Conservation (phyloP, 129 eudicot genomes). For the Flaveria ramosissima region DNA sequence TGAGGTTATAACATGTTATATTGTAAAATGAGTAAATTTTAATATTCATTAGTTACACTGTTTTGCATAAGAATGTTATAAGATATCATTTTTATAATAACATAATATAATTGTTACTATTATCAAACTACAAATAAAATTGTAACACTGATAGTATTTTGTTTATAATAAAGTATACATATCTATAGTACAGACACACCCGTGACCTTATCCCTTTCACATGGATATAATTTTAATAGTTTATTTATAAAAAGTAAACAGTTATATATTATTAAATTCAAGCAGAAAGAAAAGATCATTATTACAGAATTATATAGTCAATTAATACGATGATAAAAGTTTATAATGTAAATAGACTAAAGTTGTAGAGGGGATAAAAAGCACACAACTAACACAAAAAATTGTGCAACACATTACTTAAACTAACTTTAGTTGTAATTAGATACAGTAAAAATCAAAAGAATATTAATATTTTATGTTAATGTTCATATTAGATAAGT, state of each 20-base stretch:
- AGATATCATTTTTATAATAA: too few relatives aligned
- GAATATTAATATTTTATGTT: neutral
- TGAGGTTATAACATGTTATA: neutral
- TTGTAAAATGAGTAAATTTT: neutral
- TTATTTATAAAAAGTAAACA: neutral
- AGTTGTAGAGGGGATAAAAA: neutral
- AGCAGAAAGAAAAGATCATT: neutral
- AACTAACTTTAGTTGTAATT: neutral
- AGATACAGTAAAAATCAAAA: neutral
- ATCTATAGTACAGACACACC: neutral
- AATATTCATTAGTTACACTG: too few relatives aligned
- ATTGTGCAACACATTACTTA: neutral
- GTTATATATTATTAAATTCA: neutral
- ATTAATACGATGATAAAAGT: neutral
- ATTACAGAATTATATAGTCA: neutral
- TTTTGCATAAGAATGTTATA: too few relatives aligned
- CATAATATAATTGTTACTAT: too few relatives aligned
- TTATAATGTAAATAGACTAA: too few relatives aligned
- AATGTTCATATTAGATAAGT: too few relatives aligned
- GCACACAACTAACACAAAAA: neutral
- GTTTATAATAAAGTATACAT: too few relatives aligned
- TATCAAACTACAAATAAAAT: too few relatives aligned
- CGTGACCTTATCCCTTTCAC: slow-evolving; percentile 8
- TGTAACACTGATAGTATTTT: too few relatives aligned
- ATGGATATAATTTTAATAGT: neutral